phyloP scores from a whole-genome alignment of 2,329 filamentous ascomycete genomes.

The Colletotrichum musicola region DNA sequence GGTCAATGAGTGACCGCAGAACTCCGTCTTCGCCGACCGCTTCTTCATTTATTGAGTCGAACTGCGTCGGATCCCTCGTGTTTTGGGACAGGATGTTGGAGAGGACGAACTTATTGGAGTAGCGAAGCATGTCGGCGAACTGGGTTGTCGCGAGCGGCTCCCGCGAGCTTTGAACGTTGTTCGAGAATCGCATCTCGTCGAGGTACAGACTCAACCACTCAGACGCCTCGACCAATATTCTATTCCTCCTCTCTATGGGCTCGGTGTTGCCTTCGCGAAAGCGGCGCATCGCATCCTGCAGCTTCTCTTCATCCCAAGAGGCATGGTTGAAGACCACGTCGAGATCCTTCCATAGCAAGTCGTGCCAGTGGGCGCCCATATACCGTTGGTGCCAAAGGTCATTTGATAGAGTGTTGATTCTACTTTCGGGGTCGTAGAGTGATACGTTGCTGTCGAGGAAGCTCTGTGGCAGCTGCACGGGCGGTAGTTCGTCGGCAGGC shows the following conservation, averaged over 20 bases:
- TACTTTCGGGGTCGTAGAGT: slow-evolving; percentile 48
- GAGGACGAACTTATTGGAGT: slow-evolving; percentile 31
- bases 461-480: slow-evolving; percentile 66
- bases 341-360: slow-evolving; percentile 39
- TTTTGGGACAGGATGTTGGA: slow-evolving; percentile 35
- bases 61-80: slow-evolving; percentile 16
- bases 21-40: slow-evolving; percentile 1
- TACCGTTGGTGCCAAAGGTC: slow-evolving; percentile 39
- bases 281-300: slow-evolving; percentile 19
- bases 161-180: slow-evolving; percentile 18
- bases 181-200: slow-evolving; percentile 36
- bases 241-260: slow-evolving; percentile 29
- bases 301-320: slow-evolving; percentile 29
- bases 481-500: slow-evolving; percentile 59
- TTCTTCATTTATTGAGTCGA: slow-evolving; percentile 9
- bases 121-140: slow-evolving; percentile 38
- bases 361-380: slow-evolving; percentile 39
- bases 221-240: slow-evolving; percentile 34
- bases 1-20: slow-evolving; percentile 27
- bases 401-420: slow-evolving; percentile 40
- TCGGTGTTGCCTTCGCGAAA: slow-evolving; percentile 33
- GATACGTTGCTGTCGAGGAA: slow-evolving; percentile 68
- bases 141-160: slow-evolving; percentile 36
- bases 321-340: slow-evolving; percentile 36
- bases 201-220: slow-evolving; percentile 37